Evolutionary conservation across 2,329 filamentous ascomycete genomes (phyloP), one percentile per base, ranked within the genome.

Genomic region (Aspergillus tubingensis): DNA sequence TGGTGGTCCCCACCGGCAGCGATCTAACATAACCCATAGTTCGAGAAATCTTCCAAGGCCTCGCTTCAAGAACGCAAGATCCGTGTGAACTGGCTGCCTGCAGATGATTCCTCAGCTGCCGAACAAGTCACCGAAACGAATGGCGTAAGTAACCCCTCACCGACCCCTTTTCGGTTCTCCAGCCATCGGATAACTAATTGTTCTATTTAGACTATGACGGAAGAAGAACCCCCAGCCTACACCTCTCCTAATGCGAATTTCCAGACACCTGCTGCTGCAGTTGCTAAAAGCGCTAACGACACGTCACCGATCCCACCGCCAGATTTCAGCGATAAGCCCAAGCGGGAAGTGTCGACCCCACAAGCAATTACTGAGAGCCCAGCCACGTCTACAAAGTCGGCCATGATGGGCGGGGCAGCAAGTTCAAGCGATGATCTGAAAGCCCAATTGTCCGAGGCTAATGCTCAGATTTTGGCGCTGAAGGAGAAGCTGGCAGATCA

Each of bases 41-140:
- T 90, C 74, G 81, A 95, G 82, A 85, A 88, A 73, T 85, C 84
- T 8, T 85, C 91, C 60, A 98, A 96, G 80, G 82, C 84, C 13
- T 83, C 85, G 21, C 89, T 99, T 61, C 87, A 92, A 71, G 95
- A 99, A 82, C 91, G 89, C 82, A 99, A 98, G 84, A 99, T 99
- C 68, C 88, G 94, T 50, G 95, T 99, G 65, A 85, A 84, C 68
- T 99, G 94, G 83, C 83, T 97, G 44, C 78, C 90, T 51, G 82
- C 89, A 8, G 85, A 86, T 53, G 84, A 84, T 43, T 66, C 70
- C 21, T 68, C 69, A 36, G 61, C 70, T 39, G 63, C 72, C 19
- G 63, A 64, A 39, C 61, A 69, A 65, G 60, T 64, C 57, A 62
- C 61, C 47, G 60, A 70, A 54, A 62, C 71, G 25, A 79, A 77